Percentiles rank a stretch among this genome's conserved stretches.
These are phyloP conservation scores for Nakazawaea wickerhamii DNA, from an alignment of 805 yeast genomes.

Conservation along the genomic window DNA sequence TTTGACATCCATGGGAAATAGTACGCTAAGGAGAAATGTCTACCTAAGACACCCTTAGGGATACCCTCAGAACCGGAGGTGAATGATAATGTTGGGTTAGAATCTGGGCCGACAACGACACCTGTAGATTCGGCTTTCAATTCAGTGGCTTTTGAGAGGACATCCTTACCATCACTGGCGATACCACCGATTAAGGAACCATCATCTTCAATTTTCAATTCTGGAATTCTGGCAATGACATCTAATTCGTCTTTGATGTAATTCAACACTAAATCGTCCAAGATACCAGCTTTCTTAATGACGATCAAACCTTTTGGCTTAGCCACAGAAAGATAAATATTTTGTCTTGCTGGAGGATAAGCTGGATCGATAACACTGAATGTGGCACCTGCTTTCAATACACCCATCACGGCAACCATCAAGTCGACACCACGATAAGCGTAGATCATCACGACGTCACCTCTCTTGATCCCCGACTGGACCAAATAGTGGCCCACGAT, in stretches of 20 bases:
- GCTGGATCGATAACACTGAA: conserved; percentile 99
- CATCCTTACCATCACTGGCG: conserved; percentile 34
- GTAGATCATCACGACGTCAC: conserved; percentile 96
- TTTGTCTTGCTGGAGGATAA: conserved; percentile 97
- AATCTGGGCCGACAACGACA: conserved; percentile 93
- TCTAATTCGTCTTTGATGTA: conserved; percentile 70
- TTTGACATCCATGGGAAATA: conserved; percentile 99
- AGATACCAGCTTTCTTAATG: conserved; percentile 80
- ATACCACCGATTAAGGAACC: conserved; percentile 68
- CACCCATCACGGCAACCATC: conserved; percentile 97
- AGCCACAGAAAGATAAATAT: conserved; percentile 87
- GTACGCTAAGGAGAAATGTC: conserved; percentile 94
- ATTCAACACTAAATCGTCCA: conserved; percentile 72
- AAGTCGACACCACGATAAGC: conserved; percentile 97
- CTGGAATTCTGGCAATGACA: conserved; percentile 69
- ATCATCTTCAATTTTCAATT: conserved; percentile 69
- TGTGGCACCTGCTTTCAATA: conserved; percentile 96
- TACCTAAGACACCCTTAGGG: conserved; percentile 97
- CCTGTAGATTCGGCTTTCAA: conserved; percentile 64
- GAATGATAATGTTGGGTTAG: conserved; percentile 93
- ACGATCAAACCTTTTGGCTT: conserved; percentile 89
- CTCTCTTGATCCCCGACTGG: conserved; percentile 73
- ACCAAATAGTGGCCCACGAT: conserved; percentile 87
- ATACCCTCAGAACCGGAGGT: conserved; percentile 98
- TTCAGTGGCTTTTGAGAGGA: conserved; percentile 40